Percentiles rank a stretch among this genome's conserved stretches.
Conservation (phyloP, 768 basidiomycete genomes). For the Tremella fuciformis region DNA sequence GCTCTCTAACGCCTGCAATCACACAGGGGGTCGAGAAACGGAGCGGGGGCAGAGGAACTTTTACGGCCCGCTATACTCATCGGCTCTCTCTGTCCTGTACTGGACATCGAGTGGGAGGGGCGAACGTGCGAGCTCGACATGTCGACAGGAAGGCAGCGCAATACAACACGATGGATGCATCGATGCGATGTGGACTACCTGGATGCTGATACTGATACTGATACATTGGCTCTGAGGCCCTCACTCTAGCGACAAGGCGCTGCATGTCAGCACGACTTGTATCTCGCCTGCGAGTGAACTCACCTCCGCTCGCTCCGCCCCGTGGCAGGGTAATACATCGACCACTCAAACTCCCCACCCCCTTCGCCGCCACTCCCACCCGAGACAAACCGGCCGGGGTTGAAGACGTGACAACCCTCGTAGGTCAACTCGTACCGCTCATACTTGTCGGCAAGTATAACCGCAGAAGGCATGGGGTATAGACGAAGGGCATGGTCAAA, state of each 20-base stretch:
- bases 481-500: slow-evolving; percentile 87
- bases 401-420: slow-evolving; percentile 97
- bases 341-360: slow-evolving; percentile 68
- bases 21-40: slow-evolving; percentile 38
- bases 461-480: slow-evolving; percentile 89
- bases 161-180: slow-evolving; percentile 14
- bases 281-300: slow-evolving; percentile 60
- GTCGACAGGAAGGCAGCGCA: background rate
- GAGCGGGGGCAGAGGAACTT: slow-evolving; percentile 41
- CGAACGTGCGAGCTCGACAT: background rate
- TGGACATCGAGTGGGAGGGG: background rate
- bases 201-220: too few relatives aligned
- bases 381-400: slow-evolving; percentile 87
- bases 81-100: slow-evolving; percentile 1
- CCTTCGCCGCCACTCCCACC: slow-evolving; percentile 53
- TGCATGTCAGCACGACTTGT: slow-evolving; percentile 64
- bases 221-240: too few relatives aligned
- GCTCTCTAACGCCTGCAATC: slow-evolving; percentile 24
- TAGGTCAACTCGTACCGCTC: slow-evolving; percentile 95
- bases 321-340: slow-evolving; percentile 82
- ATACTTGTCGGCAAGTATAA: slow-evolving; percentile 92
- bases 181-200: too few relatives aligned
- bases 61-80: background rate
- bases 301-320: slow-evolving; percentile 61
- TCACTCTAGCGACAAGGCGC: too few relatives aligned